phyloP scores from a whole-genome alignment of 78 protist species.

The Protostelium mycophagum region DNA sequence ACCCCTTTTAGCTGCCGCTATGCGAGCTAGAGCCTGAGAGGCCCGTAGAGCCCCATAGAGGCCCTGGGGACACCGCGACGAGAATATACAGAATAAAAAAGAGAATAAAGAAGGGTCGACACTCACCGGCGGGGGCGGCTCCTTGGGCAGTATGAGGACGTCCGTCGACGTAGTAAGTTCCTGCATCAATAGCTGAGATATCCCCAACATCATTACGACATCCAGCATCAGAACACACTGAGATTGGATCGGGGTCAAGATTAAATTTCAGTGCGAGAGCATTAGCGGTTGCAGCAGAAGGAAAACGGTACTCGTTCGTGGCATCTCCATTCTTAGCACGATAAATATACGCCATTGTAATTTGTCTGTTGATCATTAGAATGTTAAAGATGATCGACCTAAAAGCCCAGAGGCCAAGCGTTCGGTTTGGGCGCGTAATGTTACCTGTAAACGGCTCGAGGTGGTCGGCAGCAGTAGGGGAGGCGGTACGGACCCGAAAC shows the following conservation, averaged over 20 bases:
- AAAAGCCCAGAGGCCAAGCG: too few relatives aligned
- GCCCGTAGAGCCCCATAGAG: constrained; percentile 2
- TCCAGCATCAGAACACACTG: not conserved
- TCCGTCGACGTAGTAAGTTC: not conserved
- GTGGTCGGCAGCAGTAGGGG: too few relatives aligned
- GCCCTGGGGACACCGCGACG: not conserved
- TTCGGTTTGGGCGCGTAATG: too few relatives aligned
- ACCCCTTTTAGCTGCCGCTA: not conserved
- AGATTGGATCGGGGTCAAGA: not conserved
- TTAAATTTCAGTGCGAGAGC: constrained; percentile 1
- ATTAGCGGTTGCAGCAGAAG: constrained; percentile 1
- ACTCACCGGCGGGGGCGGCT: not conserved
- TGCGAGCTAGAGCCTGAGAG: not conserved
- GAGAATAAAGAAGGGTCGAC: too few relatives aligned
- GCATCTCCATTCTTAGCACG: constrained; percentile 1
- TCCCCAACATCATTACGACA: constrained; percentile 1
- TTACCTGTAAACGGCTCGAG: too few relatives aligned
- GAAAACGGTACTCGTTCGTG: constrained; percentile 1
- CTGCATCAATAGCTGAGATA: not conserved
- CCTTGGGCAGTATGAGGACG: constrained; percentile 2
- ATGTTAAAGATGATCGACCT: not conserved
- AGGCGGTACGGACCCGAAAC: too few relatives aligned
- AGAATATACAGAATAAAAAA: not conserved
- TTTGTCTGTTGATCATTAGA: not conserved
- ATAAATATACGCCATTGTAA: not conserved